Evolutionary conservation across 352 stramenopile species (phyloP).

Genomic region (Pythium scleroteichum): DNA sequence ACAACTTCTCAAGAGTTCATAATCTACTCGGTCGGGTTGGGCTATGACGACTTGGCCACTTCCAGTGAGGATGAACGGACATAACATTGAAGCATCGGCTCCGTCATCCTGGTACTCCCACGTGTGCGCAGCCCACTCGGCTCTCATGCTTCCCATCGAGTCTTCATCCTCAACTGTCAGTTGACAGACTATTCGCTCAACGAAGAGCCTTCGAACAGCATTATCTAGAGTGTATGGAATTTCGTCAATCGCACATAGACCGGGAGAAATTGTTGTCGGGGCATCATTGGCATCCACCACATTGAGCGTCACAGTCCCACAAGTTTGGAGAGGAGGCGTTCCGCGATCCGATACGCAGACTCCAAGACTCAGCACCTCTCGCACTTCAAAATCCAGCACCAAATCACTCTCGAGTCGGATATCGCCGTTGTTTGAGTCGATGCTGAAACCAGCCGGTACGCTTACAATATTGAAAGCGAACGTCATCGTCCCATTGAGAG

Average conservation of each 20-base stretch:
- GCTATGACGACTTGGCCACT: constrained; percentile 22
- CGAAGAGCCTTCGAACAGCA: neutral
- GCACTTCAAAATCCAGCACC: constrained; percentile 25
- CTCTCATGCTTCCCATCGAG: neutral
- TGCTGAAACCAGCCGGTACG: constrained; percentile 13
- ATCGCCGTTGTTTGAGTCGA: constrained; percentile 20
- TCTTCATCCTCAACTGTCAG: constrained; percentile 28
- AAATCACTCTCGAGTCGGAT: constrained; percentile 8
- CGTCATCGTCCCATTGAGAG: constrained; percentile 14
- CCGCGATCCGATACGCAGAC: constrained; percentile 24
- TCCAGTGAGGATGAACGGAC: constrained; percentile 7
- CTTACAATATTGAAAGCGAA: constrained; percentile 6
- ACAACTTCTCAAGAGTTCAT: constrained; percentile 23
- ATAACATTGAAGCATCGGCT: neutral
- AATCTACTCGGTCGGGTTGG: constrained; percentile 22
- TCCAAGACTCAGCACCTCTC: neutral
- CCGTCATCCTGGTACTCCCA: constrained; percentile 21
- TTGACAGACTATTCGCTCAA: constrained; percentile 14
- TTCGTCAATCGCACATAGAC: constrained; percentile 21
- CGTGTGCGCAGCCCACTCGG: constrained; percentile 20
- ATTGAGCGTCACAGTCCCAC: constrained; percentile 20
- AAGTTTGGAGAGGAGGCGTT: constrained; percentile 19
- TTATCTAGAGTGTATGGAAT: constrained; percentile 21
- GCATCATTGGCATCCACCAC: constrained; percentile 31
- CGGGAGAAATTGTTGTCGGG: constrained; percentile 23